phyloP scores from a whole-genome alignment of 176 grass and related monocot species.

The Aegilops speltoides region DNA sequence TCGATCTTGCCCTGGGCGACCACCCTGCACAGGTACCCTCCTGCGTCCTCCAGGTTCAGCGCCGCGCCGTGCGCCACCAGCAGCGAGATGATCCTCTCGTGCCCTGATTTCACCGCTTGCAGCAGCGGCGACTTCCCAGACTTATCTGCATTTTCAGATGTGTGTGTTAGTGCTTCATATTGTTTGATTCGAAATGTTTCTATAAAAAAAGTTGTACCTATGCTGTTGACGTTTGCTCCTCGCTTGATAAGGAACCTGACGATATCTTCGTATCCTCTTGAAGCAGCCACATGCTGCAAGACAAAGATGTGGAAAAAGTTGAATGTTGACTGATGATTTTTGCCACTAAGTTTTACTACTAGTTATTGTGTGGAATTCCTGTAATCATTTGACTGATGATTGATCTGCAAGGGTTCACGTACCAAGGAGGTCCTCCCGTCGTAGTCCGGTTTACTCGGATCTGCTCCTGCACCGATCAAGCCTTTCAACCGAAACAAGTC shows the following conservation, averaged over 20 bases:
- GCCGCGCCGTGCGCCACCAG: slow-evolving; percentile 57
- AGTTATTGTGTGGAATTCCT: not conserved
- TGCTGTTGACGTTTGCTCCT: slow-evolving; percentile 65
- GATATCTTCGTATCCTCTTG: slow-evolving; percentile 79
- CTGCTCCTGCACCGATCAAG: slow-evolving; percentile 79
- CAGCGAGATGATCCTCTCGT: slow-evolving; percentile 65
- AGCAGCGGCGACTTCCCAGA: slow-evolving; percentile 77
- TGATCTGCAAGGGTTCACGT: slow-evolving; percentile 11
- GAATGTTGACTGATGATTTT: not conserved
- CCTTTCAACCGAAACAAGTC: slow-evolving; percentile 64
- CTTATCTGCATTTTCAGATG: slow-evolving; percentile 52
- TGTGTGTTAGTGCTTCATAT: not conserved
- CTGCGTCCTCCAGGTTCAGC: slow-evolving; percentile 69
- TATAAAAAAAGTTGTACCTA: slow-evolving; percentile 35
- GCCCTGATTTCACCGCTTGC: slow-evolving; percentile 67
- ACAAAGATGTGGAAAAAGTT: slow-evolving; percentile 4
- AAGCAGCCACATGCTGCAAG: slow-evolving; percentile 73
- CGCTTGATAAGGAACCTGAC: slow-evolving; percentile 71
- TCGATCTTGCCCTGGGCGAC: slow-evolving; percentile 59
- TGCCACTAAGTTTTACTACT: not conserved
- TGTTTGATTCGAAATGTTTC: not conserved
- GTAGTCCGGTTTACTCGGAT: slow-evolving; percentile 82
- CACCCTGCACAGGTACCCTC: slow-evolving; percentile 64
- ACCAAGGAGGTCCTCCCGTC: slow-evolving; percentile 83
- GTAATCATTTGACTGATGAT: not conserved